Conservation (phyloP, 495 filamentous ascomycete genomes). For the Aspergillus nidulans region DNA sequence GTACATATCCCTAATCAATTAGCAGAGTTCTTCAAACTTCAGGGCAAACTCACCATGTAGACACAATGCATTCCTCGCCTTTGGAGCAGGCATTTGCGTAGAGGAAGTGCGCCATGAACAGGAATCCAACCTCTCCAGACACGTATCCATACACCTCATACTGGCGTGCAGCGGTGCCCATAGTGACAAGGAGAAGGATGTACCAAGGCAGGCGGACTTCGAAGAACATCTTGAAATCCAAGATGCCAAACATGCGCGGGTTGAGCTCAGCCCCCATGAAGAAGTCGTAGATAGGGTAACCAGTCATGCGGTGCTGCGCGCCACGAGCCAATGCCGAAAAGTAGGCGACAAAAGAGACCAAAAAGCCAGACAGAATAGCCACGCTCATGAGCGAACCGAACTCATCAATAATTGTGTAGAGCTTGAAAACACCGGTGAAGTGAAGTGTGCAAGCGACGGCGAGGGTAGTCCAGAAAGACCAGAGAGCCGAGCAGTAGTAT, state of each 20-base stretch:
- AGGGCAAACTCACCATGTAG: slow-evolving; percentile 64
- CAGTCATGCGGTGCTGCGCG: slow-evolving; percentile 86
- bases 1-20: slow-evolving; percentile 80
- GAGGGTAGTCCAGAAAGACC: slow-evolving; percentile 84
- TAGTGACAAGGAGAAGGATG: slow-evolving; percentile 77
- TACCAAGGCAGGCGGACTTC: slow-evolving; percentile 97
- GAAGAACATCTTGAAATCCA: slow-evolving; percentile 99
- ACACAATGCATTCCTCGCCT: slow-evolving; percentile 90
- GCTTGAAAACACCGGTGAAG: slow-evolving; percentile 75
- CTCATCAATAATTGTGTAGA: slow-evolving; percentile 93
- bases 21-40: background rate
- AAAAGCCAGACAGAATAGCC: slow-evolving; percentile 81
- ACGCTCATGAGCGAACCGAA: slow-evolving; percentile 89
- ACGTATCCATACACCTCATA: slow-evolving; percentile 90
- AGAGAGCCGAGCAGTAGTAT: slow-evolving; percentile 91
- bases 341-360: slow-evolving; percentile 79
- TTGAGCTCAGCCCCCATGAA: slow-evolving; percentile 99
- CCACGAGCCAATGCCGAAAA: slow-evolving; percentile 75
- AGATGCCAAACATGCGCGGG: slow-evolving; percentile 85
- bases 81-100: slow-evolving; percentile 97
- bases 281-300: slow-evolving; percentile 89
- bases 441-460: slow-evolving; percentile 63
- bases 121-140: slow-evolving; percentile 79
- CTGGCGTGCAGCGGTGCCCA: slow-evolving; percentile 77
- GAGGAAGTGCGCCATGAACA: slow-evolving; percentile 89